phyloP scores from a whole-genome alignment of 2,329 filamentous ascomycete genomes.

The Aureobasidium uvarum region DNA sequence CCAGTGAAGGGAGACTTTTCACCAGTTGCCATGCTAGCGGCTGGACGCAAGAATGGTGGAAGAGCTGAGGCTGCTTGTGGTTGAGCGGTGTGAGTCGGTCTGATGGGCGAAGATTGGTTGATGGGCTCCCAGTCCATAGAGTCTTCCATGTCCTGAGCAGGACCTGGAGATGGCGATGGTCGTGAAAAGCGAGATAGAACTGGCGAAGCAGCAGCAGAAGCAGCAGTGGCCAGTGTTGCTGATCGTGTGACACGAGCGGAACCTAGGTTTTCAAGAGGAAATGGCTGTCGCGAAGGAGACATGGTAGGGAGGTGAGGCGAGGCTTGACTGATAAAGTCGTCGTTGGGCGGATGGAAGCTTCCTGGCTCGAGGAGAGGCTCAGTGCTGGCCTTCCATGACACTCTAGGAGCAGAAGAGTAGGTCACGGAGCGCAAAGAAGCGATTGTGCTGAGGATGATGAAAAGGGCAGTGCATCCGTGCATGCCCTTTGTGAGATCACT shows the following conservation, averaged over 20 bases:
- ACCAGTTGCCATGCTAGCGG: conserved; percentile 40
- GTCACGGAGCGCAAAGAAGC: conserved; percentile 27
- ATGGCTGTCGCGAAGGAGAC: conserved; percentile 29
- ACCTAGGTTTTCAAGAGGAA: conserved; percentile 40
- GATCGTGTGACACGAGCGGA: conserved; percentile 29
- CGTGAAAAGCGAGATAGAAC: conserved; percentile 29
- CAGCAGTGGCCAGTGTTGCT: conserved; percentile 18
- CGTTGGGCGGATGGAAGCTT: conserved; percentile 39
- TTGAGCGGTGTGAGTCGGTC: conserved; percentile 19
- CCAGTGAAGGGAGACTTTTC: conserved; percentile 63
- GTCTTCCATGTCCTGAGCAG: conserved; percentile 43
- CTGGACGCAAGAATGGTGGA: conserved; percentile 55
- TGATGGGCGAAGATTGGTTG: conserved; percentile 17
- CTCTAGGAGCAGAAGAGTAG: conserved; percentile 14
- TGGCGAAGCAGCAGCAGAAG: conserved; percentile 25
- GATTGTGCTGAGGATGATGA: conserved; percentile 47
- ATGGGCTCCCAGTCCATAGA: conserved; percentile 72
- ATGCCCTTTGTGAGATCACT: conserved; percentile 41
- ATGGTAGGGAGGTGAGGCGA: conserved; percentile 15
- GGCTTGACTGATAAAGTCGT: conserved; percentile 38
- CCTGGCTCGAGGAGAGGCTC: conserved; percentile 27
- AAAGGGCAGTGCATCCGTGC: conserved; percentile 56
- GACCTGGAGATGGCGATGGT: conserved; percentile 8
- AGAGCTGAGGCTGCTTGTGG: conserved; percentile 25
- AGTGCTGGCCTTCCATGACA: conserved; percentile 26